Evolutionary conservation across 306 rosid genomes (phyloP).

Genomic region (Trifolium subterraneum): DNA sequence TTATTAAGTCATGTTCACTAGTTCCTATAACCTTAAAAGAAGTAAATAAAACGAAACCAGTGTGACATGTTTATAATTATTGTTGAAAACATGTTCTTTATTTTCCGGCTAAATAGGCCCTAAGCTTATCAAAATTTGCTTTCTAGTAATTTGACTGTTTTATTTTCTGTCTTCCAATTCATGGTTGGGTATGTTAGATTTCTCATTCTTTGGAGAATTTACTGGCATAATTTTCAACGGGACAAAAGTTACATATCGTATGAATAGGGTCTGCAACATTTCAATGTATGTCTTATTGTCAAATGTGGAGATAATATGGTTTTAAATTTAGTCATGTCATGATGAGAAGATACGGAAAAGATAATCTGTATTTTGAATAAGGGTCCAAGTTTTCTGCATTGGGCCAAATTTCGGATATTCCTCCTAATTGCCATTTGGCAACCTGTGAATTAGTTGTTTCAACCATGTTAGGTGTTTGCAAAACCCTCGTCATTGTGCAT

Average conservation of each 20-base stretch:
- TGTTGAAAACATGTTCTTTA: neutral
- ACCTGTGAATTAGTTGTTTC: neutral
- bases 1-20: neutral
- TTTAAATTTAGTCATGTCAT: slow-evolving; percentile 4
- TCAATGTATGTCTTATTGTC: slow-evolving; percentile 31
- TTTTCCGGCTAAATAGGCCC: neutral
- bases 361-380: neutral
- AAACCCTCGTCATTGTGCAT: neutral
- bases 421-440: neutral
- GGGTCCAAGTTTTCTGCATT: slow-evolving; percentile 2
- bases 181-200: slow-evolving; percentile 4
- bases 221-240: neutral
- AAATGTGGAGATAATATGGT: slow-evolving; percentile 5
- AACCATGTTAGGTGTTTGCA: neutral
- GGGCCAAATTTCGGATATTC: slow-evolving; percentile 9
- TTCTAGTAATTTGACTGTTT: slow-evolving; percentile 1
- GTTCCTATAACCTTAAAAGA: neutral
- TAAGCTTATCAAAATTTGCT: neutral
- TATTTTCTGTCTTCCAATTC: slow-evolving; percentile 6
- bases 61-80: neutral
- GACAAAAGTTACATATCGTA: neutral
- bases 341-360: slow-evolving; percentile 24
- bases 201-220: slow-evolving; percentile 7
- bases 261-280: neutral
- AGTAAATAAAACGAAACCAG: neutral